phyloP scores from a whole-genome alignment of 768 basidiomycete genomes.

The Boletellus sp. region DNA sequence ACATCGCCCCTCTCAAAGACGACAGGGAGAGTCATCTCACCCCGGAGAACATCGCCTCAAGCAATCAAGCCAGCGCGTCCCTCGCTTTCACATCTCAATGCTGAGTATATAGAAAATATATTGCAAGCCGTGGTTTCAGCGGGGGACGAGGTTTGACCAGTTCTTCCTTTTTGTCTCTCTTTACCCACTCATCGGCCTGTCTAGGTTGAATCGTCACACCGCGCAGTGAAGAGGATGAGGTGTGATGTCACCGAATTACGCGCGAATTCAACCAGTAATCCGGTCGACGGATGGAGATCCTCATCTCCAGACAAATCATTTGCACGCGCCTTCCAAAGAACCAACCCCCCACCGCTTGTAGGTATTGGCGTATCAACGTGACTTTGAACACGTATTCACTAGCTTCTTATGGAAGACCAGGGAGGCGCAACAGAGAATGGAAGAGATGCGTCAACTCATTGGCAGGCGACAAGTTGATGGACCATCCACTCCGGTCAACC shows the following conservation, averaged over 20 bases:
- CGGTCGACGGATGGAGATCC: constrained; percentile 41
- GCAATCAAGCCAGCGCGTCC: constrained; percentile 34
- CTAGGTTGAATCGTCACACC: constrained; percentile 69
- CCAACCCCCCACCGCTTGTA: constrained; percentile 42
- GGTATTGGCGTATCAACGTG: constrained; percentile 11
- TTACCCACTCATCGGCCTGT: constrained; percentile 1
- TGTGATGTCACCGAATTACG: constrained; percentile 54
- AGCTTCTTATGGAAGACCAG: constrained; percentile 50
- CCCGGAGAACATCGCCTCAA: constrained; percentile 55
- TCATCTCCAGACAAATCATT: constrained; percentile 55
- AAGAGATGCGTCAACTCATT: constrained; percentile 80
- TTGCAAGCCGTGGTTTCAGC: constrained; percentile 50
- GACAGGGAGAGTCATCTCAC: constrained; percentile 43
- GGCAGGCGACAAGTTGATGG: constrained; percentile 51
- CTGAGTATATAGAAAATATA: constrained; percentile 44
- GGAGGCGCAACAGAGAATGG: constrained; percentile 73
- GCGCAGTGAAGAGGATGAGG: constrained; percentile 71
- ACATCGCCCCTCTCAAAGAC: constrained; percentile 52
- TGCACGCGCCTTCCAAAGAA: constrained; percentile 45
- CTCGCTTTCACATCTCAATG: constrained; percentile 22
- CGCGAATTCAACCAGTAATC: constrained; percentile 14
- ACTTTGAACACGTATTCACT: constrained; percentile 4
- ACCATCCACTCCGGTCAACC: constrained; percentile 41
- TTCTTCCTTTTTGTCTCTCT: neutral
- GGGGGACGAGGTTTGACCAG: constrained; percentile 55